Conservation (phyloP, 345 rosid species). For the Mallotus nudiflorus region DNA sequence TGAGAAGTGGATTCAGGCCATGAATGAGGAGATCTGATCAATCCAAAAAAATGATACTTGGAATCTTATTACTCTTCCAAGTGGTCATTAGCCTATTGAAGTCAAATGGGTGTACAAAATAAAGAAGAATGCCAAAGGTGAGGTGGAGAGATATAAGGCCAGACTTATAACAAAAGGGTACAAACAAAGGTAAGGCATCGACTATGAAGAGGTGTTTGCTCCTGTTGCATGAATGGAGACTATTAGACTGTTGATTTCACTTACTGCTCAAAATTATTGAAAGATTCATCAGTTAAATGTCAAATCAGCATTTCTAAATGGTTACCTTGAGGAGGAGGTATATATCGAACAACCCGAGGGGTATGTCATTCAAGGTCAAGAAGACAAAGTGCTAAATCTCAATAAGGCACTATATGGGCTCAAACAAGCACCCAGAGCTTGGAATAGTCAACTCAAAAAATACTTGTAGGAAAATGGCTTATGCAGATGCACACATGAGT, state of each 20-base stretch:
- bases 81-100: background rate
- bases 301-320: background rate
- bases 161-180: background rate
- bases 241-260: background rate
- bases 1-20: background rate
- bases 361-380: background rate
- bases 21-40: background rate
- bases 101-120: background rate
- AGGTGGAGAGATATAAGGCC: background rate
- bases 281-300: background rate
- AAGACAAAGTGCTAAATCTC: background rate
- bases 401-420: background rate
- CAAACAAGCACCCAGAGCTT: background rate
- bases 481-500: background rate
- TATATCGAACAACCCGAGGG: background rate
- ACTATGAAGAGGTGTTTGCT: background rate
- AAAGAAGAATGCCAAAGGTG: background rate
- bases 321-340: background rate
- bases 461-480: background rate
- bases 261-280: background rate
- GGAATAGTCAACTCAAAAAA: background rate
- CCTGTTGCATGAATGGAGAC: background rate
- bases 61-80: background rate
- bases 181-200: background rate
- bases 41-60: background rate